phyloP scores from a whole-genome alignment of 2,329 filamentous ascomycete genomes.

The Aaosphaeria pasadenensis region DNA sequence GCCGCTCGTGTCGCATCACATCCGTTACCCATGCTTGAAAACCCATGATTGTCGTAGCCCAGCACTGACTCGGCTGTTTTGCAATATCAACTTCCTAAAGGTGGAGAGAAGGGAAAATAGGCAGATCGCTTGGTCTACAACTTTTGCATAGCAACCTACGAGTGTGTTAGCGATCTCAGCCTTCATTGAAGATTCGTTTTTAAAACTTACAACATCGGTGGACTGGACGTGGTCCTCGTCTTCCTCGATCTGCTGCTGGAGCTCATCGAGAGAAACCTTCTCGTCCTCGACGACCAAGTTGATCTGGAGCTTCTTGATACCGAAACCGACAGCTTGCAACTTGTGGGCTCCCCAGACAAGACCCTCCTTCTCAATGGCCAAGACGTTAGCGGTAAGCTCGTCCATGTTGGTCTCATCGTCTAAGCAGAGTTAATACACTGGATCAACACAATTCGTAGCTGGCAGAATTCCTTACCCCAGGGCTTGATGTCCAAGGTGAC shows the following conservation, averaged over 20 bases:
- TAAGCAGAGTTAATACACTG: slow-evolving; percentile 27
- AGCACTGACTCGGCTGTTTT: slow-evolving; percentile 7
- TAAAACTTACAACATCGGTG: slow-evolving; percentile 76
- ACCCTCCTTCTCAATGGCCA: slow-evolving; percentile 84
- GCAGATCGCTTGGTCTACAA: slow-evolving; percentile 27
- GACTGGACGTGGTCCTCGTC: slow-evolving; percentile 97
- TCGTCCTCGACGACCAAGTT: slow-evolving; percentile 97
- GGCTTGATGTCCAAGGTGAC: slow-evolving; percentile 97
- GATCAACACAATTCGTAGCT: background rate
- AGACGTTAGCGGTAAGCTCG: slow-evolving; percentile 75
- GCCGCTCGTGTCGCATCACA: slow-evolving; percentile 31
- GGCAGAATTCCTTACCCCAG: slow-evolving; percentile 71
- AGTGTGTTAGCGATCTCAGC: slow-evolving; percentile 11
- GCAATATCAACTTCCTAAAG: slow-evolving; percentile 8
- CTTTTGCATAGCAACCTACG: slow-evolving; percentile 38
- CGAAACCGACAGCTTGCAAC: slow-evolving; percentile 87
- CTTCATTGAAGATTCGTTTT: too few species aligned
- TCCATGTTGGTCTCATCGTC: slow-evolving; percentile 94
- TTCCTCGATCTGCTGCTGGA: slow-evolving; percentile 80
- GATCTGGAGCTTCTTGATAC: slow-evolving; percentile 99
- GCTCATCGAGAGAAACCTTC: slow-evolving; percentile 82
- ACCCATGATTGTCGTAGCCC: slow-evolving; percentile 14
- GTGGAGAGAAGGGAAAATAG: slow-evolving; percentile 3
- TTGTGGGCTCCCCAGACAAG: slow-evolving; percentile 94
- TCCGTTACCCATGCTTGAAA: slow-evolving; percentile 17